Conservation (phyloP, 2,329 filamentous ascomycete species). For the Monosporascus sp. region DNA sequence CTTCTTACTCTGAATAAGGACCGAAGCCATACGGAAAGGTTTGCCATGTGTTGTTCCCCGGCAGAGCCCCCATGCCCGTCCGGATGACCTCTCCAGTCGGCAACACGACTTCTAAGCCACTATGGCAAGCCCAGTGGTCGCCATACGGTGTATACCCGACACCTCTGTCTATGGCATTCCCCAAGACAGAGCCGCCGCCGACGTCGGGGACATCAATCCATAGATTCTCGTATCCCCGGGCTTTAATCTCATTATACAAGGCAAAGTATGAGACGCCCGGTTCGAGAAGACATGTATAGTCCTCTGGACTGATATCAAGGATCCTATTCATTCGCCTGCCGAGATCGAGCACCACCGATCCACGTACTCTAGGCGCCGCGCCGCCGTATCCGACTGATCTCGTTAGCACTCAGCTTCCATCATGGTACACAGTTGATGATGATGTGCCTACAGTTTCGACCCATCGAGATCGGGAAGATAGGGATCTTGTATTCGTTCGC, state of each 20-base stretch:
- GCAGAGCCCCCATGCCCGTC: constrained; percentile 35
- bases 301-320: constrained; percentile 43
- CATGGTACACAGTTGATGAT: not conserved
- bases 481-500: constrained; percentile 24
- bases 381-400: constrained; percentile 45
- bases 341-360: constrained; percentile 46
- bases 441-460: constrained; percentile 23
- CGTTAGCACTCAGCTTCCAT: not conserved
- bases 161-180: constrained; percentile 40
- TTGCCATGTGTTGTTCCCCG: constrained; percentile 36
- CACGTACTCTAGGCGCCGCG: constrained; percentile 46
- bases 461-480: constrained; percentile 24
- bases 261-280: constrained; percentile 50
- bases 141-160: constrained; percentile 42
- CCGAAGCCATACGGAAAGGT: constrained; percentile 37
- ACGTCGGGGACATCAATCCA: constrained; percentile 40
- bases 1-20: constrained; percentile 27
- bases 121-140: constrained; percentile 36
- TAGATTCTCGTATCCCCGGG: constrained; percentile 32
- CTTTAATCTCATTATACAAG: constrained; percentile 40
- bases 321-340: constrained; percentile 49
- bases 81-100: constrained; percentile 36
- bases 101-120: constrained; percentile 38
- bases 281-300: constrained; percentile 46
- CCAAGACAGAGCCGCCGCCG: constrained; percentile 40